These are phyloP conservation scores for Nicotiana paniculata DNA, from an alignment of 257 asterid species.

Conservation along the genomic window DNA sequence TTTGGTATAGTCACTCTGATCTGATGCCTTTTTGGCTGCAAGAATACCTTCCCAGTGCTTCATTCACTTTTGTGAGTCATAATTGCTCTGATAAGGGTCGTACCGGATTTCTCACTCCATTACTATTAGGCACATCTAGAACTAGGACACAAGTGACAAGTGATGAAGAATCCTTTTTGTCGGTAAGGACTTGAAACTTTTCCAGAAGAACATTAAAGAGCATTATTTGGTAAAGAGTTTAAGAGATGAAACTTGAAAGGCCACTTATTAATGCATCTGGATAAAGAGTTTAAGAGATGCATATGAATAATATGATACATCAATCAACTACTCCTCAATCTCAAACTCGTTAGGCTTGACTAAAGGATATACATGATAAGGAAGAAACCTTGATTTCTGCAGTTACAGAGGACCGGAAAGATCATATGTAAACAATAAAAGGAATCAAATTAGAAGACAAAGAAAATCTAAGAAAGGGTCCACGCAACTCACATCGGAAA, in stretches of 20 bases:
- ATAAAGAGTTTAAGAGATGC: background rate
- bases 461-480: background rate
- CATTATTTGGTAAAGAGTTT: background rate
- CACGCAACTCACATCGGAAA: slow-evolving; percentile 51
- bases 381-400: background rate
- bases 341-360: background rate
- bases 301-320: background rate
- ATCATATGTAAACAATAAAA: background rate
- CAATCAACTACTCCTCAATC: background rate
- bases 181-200: too few relatives aligned
- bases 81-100: background rate
- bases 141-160: too few relatives aligned
- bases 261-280: background rate
- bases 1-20: background rate
- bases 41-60: background rate
- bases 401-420: background rate
- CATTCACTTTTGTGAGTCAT: background rate
- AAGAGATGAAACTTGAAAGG: background rate
- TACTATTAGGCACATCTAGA: too few relatives aligned
- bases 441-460: background rate
- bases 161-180: too few relatives aligned
- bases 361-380: background rate
- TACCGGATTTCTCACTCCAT: background rate
- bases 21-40: background rate
- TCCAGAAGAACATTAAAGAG: background rate